These are phyloP conservation scores for Onygenales sp. DNA, from an alignment of 2,329 filamentous ascomycete species.

Conservation along the genomic window DNA sequence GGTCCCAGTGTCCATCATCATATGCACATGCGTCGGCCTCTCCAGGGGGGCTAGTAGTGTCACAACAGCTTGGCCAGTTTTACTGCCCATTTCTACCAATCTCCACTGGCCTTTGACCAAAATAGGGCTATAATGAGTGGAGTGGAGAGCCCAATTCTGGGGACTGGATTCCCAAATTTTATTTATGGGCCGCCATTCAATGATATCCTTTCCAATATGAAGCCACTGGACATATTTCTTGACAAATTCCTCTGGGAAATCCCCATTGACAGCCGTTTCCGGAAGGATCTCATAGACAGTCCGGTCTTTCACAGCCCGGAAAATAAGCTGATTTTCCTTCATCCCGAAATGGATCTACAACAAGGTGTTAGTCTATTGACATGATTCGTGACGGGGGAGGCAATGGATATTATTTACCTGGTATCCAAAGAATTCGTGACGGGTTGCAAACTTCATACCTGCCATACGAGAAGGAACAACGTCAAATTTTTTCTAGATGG, in stretches of 20 bases:
- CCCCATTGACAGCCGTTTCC: conserved; percentile 13
- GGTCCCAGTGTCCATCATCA: conserved; percentile 14
- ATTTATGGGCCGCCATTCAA: conserved; percentile 22
- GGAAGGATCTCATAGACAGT: conserved; percentile 22
- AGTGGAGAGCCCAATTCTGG: conserved; percentile 17
- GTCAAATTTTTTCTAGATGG: conserved; percentile 16
- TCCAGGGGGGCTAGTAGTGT: conserved; percentile 32
- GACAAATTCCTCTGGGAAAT: conserved; percentile 27
- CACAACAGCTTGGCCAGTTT: conserved; percentile 22
- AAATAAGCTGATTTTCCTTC: conserved; percentile 19
- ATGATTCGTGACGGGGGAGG: not conserved
- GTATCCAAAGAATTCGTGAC: conserved; percentile 14
- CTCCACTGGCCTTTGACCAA: conserved; percentile 12
- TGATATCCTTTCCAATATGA: conserved; percentile 13
- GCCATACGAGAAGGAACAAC: conserved; percentile 23
- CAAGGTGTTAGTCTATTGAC: not conserved
- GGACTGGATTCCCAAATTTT: conserved; percentile 20
- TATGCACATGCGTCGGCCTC: conserved; percentile 23
- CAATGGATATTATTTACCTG: conserved; percentile 11
- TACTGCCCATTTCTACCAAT: conserved; percentile 27
- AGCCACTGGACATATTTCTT: conserved; percentile 40
- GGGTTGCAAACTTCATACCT: conserved; percentile 26
- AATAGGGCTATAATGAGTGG: not conserved
- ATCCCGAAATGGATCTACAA: conserved; percentile 8
- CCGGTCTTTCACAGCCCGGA: conserved; percentile 17